Evolutionary conservation across 192 early-diverging fungal species (phyloP), one percentile per base, ranked within the genome.

Genomic region (Rhizophagus sp.): DNA sequence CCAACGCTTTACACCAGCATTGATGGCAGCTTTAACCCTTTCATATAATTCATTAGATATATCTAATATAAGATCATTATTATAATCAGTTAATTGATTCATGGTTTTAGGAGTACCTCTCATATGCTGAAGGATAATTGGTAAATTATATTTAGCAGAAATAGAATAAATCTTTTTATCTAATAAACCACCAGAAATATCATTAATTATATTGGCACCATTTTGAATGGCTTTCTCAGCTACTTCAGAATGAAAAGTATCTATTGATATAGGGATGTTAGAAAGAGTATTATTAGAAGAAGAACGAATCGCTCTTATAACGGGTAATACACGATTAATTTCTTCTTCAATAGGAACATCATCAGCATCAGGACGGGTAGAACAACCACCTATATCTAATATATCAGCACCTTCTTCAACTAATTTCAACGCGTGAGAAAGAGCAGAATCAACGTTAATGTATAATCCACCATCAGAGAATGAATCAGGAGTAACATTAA

Each of bases 61-160:
- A 73, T 90, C 94, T 3, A 81, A 84, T 10, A 97, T 87, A 15
- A 98, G 91, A 82, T 93, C 90, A 39, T 83, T 81, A 52, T 91
- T 85, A 80, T 93, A 92, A 8, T 92, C 88, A 33, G 88, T 90
- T 80, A 97, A 96, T 76, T 93, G 87, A 78, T 91, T 93, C 98
- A 99, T 99, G 15, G 96, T 97, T 79, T 91, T 88, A 8, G 97
- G 91, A 74, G 90, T 89, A 30, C 98, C 98, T n/a, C 97, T 93
- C 97, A 97, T 98, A 81, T 99, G 98, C 97, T 98, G 98, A 83
- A 98, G 82, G 79, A 95, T 93, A 11, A 96, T 90, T 22, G 98
- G 97, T 12, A 94, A 93, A 67, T 92, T 88, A 77, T 84, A 84
- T 76, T 93, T 87, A 8, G 96, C 95, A 83, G 95, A 91, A 25